Percentiles rank a stretch among this genome's conserved stretches.
phyloP scores from a whole-genome alignment of 2,329 filamentous ascomycete genomes.

The Rutstroemia sydowiana region DNA sequence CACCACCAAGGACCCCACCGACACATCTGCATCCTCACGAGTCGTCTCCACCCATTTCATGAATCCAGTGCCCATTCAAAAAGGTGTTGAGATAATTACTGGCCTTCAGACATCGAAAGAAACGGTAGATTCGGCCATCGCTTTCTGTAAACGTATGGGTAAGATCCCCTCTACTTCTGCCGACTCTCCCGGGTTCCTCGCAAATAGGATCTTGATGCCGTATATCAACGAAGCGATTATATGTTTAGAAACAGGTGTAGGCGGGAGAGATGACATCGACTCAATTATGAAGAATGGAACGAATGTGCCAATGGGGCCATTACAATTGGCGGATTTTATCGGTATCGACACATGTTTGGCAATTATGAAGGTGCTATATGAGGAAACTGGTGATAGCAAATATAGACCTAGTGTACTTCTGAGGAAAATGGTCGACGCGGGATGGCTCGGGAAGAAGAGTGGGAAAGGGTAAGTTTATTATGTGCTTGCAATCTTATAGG shows the following conservation, averaged over 20 bases:
- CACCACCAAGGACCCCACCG: slow-evolving; percentile 68
- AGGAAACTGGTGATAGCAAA: slow-evolving; percentile 90
- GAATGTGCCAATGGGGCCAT: slow-evolving; percentile 94
- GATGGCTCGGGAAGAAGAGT: slow-evolving; percentile 95
- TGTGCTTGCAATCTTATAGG: not conserved
- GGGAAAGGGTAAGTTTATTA: slow-evolving; percentile 60
- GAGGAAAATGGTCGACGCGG: slow-evolving; percentile 93
- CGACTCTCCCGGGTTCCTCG: slow-evolving; percentile 88
- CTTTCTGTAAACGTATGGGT: slow-evolving; percentile 85
- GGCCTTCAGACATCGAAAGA: slow-evolving; percentile 82
- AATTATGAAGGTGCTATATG: slow-evolving; percentile 92
- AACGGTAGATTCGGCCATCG: slow-evolving; percentile 75
- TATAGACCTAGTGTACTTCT: slow-evolving; percentile 85
- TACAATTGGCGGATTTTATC: slow-evolving; percentile 93
- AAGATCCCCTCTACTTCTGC: slow-evolving; percentile 84
- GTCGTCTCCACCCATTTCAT: slow-evolving; percentile 98
- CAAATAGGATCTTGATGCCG: slow-evolving; percentile 96
- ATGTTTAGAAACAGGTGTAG: slow-evolving; percentile 89
- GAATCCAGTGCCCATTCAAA: slow-evolving; percentile 96
- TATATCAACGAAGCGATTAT: slow-evolving; percentile 99
- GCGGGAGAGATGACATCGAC: slow-evolving; percentile 85
- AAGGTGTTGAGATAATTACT: slow-evolving; percentile 95
- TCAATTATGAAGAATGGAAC: slow-evolving; percentile 99
- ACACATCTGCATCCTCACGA: slow-evolving; percentile 73
- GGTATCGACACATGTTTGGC: slow-evolving; percentile 91